Base-by-base conservation (phyloP, 2,329 filamentous ascomycete genomes). In the Zymoseptoria tritici region DNA sequence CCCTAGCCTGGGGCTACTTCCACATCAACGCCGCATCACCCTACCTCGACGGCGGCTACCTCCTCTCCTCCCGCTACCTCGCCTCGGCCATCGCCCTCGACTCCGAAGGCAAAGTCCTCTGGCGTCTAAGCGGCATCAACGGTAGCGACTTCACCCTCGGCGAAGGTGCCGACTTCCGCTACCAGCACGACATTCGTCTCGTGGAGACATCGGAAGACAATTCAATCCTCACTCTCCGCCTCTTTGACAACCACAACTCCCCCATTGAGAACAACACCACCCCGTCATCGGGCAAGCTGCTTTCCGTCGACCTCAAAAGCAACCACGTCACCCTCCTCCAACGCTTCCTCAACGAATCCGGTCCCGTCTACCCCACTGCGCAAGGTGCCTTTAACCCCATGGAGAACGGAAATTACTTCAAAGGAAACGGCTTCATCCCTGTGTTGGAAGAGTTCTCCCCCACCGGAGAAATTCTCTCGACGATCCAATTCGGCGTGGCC, bases 181-280 rank as follows among this genome's bases (percentile, higher is more conserved):
- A 67, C 46, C 64, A 66, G 52, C 65, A 66, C 42, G 42, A 67
- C 49, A 64, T 67, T 51, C 57, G 66, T 26, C 58, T 59, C 2
- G 42, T 61, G 4, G 55, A 56, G 1, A 52, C 24, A 13, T 46
- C 36, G 5, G 20, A 50, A 19, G 56, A 50, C n/a, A 46, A 57
- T 13, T 31, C 46, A 9, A 36, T 49, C 36, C 50, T 64, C n/a
- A 49, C 54, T 20, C 24, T 64, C 7, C 52, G 52, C 11, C 42
- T 63, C 49, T 56, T 61, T 53, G 64, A 67, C 55, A 67, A 66
- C 58, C 62, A 62, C 56, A 66, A 65, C 50, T 61, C 54, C 11
- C 64, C 65, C 16, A 62, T 60, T 22, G 65, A 66, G 55, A 62
- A 62, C 51, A 55, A 62, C 52, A 61, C 54, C 24, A 55, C 61